Conservation (phyloP, 2,329 filamentous ascomycete species). For the Truncatella angustata region DNA sequence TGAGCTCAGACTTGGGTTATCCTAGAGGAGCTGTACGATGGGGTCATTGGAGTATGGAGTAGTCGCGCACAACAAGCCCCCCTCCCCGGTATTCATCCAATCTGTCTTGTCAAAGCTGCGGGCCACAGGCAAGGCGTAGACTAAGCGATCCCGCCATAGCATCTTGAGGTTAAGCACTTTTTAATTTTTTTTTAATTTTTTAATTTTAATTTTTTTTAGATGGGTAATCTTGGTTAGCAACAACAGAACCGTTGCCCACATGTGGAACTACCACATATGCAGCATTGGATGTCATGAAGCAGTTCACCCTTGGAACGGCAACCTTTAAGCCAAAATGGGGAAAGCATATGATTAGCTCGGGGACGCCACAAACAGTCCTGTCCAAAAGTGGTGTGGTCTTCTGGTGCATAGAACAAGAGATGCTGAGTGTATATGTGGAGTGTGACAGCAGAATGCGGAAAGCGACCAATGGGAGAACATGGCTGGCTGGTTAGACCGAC, state of each 20-base stretch:
- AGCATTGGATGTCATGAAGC: no score
- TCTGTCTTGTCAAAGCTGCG: constrained; percentile 13
- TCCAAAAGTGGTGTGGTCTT: constrained; percentile 21
- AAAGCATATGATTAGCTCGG: constrained; percentile 23
- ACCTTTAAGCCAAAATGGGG: constrained; percentile 9
- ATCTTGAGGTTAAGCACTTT: no score
- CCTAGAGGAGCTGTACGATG: constrained; percentile 30
- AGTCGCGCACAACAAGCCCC: constrained; percentile 8
- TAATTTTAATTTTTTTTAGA: no score
- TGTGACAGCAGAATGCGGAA: constrained; percentile 13
- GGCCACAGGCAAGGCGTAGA: neutral
- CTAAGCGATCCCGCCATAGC: constrained; percentile 3
- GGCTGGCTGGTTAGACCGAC: constrained; percentile 4
- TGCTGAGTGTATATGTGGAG: constrained; percentile 4
- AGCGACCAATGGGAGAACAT: constrained; percentile 15
- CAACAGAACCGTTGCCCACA: no score
- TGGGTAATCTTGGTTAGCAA: neutral
- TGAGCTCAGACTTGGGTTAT: constrained; percentile 29
- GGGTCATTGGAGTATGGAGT: constrained; percentile 15
- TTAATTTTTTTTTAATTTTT: no score
- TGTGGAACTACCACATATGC: no score
- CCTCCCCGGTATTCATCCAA: constrained; percentile 11
- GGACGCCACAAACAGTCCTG: constrained; percentile 26
- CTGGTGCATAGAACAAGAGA: constrained; percentile 20
- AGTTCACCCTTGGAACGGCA: constrained; percentile 6